A percentile compares a stretch with the other conserved stretches of the same genome.
Conservation (phyloP, 208 protist genomes). For the Leishmania gerbilli region DNA sequence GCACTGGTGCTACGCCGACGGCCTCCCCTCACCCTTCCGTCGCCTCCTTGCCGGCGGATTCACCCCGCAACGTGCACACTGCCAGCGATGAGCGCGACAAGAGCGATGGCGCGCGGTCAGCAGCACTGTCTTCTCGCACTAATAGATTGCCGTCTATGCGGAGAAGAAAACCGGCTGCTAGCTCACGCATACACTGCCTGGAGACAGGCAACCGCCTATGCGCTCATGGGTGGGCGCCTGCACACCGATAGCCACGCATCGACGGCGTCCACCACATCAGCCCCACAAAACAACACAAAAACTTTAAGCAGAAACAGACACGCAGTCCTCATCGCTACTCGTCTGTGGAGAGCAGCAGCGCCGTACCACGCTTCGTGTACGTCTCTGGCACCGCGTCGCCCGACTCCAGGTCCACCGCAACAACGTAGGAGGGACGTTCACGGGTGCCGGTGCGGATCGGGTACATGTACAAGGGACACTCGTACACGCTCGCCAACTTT, state of each 20-base stretch:
- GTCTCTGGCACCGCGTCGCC: slow-evolving; percentile 92
- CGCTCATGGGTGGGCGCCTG: neutral
- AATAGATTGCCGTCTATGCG: slow-evolving; percentile 15
- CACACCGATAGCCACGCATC: neutral
- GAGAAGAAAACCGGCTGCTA: neutral
- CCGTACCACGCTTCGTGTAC: slow-evolving; percentile 98
- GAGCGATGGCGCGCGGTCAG: neutral
- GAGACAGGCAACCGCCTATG: neutral
- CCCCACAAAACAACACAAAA: neutral
- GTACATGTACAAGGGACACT: slow-evolving; percentile 98
- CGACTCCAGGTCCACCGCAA: slow-evolving; percentile 94
- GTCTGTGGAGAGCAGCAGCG: slow-evolving; percentile 95
- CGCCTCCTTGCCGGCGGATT: neutral
- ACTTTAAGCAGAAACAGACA: neutral
- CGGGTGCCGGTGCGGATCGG: slow-evolving; percentile 96
- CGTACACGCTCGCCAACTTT: slow-evolving; percentile 79
- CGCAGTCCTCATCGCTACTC: slow-evolving; percentile 48
- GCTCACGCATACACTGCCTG: neutral
- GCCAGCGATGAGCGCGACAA: neutral
- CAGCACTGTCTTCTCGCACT: slow-evolving; percentile 5
- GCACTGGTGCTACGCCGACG: neutral
- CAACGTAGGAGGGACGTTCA: slow-evolving; percentile 96
- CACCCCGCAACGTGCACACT: neutral
- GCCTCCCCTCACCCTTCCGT: neutral
- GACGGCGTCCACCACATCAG: neutral